Evolutionary conservation across 371 early-diverging fungal species (phyloP), one percentile per base, ranked within the genome.

Genomic region (Pancytospora philotis): DNA sequence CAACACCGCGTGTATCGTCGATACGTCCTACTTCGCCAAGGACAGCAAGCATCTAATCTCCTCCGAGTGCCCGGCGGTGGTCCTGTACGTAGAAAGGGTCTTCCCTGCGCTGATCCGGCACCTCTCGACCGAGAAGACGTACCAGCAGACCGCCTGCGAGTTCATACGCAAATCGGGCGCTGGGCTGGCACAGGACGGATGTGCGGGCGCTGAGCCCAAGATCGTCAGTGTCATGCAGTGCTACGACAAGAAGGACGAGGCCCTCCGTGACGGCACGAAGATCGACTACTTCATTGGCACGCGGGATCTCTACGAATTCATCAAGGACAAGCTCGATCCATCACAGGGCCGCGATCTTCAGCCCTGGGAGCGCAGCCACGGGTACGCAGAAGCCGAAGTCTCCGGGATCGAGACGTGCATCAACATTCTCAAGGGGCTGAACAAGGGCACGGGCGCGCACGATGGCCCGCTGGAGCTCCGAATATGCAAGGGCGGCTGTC

Each of bases 171-270:
- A 56, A 3, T 48, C 62, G 19, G 22, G 13, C 22, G 45, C 45
- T 41, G 27, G 13, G 32, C 27, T 27, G 8, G 8, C 55, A 13
- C 10, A 53, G 55, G 38, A n/a, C 16, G 6, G 36, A 34, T 8
- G 27, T n/a, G 4, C 19, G n/a, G n/a, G n/a, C n/a, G n/a, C n/a
- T n/a, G 35, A 37, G 8, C 8, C 32, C 10, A 69, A 48, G 49
- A 58, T 66, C 13, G 39, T 73, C 10, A 62, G 64, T 37, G 65
- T 77, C 8, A 56, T 67, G 39, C 77, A 65, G 25, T 77, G 77
- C 52, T 62, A 74, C 32, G 77, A 77, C 53, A 77, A 77, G 55
- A 70, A 67, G 30, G 13, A 77, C 39, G 77, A 77, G 53, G 60
- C 52, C 28, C 55, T 45, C 51, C 37, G 67, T 25, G 76, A 73